Base-by-base conservation (phyloP, 345 rosid species). In the Sonneratia caseolaris region DNA sequence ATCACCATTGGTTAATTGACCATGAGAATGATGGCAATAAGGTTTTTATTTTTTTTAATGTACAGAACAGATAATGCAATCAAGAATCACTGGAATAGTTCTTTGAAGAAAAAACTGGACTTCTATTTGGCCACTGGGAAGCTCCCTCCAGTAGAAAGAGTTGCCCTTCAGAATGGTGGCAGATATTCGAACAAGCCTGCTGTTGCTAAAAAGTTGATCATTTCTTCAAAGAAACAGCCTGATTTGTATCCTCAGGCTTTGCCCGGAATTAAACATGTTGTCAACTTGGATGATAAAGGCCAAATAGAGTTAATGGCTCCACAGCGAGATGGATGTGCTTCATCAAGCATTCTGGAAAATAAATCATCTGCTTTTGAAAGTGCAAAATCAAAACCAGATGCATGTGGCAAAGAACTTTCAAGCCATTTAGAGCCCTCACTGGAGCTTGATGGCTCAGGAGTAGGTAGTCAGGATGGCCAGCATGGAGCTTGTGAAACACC, bases 51-150 rank as follows among this genome's bases (percentile, higher is more conserved):
- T 62, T 62, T 10, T 9, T 42, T 32, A 13, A n/a, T 22, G 38
- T 62, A 69, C 87, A 96, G 99, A 87, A 96, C 99, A 66, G 95
- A 92, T 71, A 96, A 96, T 72, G 80, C 99, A 53, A 96, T 91
- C 71, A 96, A 96, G 83, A 96, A 96, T 71, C 98, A 92, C 70
- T 96, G 99, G 99, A 96, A 96, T 74, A 92, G 98, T 81, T 92
- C 98, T 69, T 68, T 96, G 88, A 96, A 92, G 89, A 92, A 88
- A 84, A 96, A 96, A 72, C 71, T 89, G 70, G 96, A 92, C 64
- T 85, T 86, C 81, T 91, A 83, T 81, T 76, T 83, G 75, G 84
- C 84, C 61, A 88, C 88, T 21, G 98, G 96, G 74, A 72, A 83
- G 57, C 93, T 89, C 71, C 96, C 98, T 70, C 85, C 87, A 15